Percentiles rank a stretch among this genome's conserved stretches.
Evolutionary conservation across 805 yeast genomes (phyloP).

Genomic region (Wickerhamiella sorbophila): DNA sequence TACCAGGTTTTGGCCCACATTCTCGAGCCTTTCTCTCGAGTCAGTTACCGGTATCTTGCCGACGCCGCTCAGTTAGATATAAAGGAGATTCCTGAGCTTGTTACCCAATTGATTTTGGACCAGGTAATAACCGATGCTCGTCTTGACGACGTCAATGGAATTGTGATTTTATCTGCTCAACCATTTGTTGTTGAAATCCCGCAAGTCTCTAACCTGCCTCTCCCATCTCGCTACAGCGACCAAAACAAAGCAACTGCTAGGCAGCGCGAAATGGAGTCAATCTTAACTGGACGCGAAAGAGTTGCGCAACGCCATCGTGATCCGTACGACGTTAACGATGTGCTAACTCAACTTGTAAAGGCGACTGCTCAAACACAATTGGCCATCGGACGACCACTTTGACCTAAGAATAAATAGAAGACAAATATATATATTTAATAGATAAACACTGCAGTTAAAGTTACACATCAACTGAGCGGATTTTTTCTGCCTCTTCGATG

Average conservation of each 20-base stretch:
- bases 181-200: not conserved
- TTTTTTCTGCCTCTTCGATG: slow-evolving; percentile 3
- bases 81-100: slow-evolving; percentile 13
- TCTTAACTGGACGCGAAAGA: not conserved
- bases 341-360: not conserved
- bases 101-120: slow-evolving; percentile 21
- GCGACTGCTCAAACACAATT: not conserved
- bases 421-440: not conserved
- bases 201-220: not conserved
- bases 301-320: not conserved
- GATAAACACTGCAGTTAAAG: not conserved
- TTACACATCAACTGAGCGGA: not conserved
- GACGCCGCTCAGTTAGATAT: slow-evolving; percentile 12
- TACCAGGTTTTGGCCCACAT: slow-evolving; percentile 20
- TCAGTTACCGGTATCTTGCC: slow-evolving; percentile 19
- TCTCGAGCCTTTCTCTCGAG: slow-evolving; percentile 22
- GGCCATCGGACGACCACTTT: not conserved
- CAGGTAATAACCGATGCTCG: slow-evolving; percentile 18
- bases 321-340: not conserved
- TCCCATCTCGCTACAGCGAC: not conserved
- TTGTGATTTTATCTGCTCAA: not conserved
- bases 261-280: not conserved
- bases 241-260: not conserved
- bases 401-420: not conserved
- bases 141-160: slow-evolving; percentile 16